Evolutionary conservation across 2,329 filamentous ascomycete species (phyloP), one percentile per base, ranked within the genome.

Genomic region (Myriosclerotinia duriaeana): DNA sequence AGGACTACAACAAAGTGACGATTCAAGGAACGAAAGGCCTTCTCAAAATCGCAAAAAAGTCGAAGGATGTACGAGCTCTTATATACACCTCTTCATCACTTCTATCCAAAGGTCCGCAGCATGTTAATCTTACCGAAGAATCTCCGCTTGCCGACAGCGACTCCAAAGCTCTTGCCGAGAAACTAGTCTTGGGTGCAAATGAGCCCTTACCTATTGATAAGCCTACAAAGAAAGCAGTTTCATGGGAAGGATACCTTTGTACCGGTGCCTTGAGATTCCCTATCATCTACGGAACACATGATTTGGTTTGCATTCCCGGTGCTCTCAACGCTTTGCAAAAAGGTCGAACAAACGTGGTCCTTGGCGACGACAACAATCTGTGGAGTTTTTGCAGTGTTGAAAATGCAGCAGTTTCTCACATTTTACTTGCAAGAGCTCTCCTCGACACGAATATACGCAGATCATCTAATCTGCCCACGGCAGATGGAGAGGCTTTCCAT

Each of bases 321-420:
- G 60, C 60, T 34, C 48, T 53, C 8, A 44, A 50, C 34, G 46
- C 60, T 20, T 30, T 63, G 48, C n/a, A 63, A 30, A 63, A 34
- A 12, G n/a, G 48, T 34, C 36, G 36, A n/a, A 63, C 36, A 53
- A 63, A 63, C 26, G 48, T 63, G 36, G n/a, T 63, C 1, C 36
- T 63, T 3, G 60, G 48, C 14, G 22, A 63, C n/a, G 36, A 12
- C 9, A 53, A 53, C 14, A 63, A 63, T 40, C 48, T 53, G 22
- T 63, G 48, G 48, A 63, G 60, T 53, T 53, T 63, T n/a, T 63
- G 60, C 22, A 63, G 60, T 14, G 48, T 44, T 8, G 17, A 63
- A 63, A 63, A 63, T 5, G 48, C 48, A 34, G 48, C 60, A 40
- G 36, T 42, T 15, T 62, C 48, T 26, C 60, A 63, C 22, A 0